Percentiles rank a stretch among this genome's conserved stretches.
phyloP scores from a whole-genome alignment of 768 basidiomycete species.

The Harrya chromipes region DNA sequence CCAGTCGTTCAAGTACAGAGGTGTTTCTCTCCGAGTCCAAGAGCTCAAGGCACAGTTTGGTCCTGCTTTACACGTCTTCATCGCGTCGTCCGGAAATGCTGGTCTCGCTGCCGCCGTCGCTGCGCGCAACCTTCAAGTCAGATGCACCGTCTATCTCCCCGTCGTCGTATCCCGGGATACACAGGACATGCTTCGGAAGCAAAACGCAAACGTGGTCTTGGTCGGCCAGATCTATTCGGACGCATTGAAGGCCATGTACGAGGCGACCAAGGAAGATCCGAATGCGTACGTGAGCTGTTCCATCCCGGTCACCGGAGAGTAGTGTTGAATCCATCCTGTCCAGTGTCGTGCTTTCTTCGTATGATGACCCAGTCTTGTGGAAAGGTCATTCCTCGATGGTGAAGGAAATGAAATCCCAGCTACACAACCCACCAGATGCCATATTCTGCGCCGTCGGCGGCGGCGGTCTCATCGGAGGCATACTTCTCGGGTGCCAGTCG shows the following conservation, averaged over 20 bases:
- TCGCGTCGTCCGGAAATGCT: conserved; percentile 82
- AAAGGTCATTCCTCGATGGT: conserved; percentile 77
- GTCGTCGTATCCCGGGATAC: conserved; percentile 47
- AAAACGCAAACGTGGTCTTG: conserved; percentile 59
- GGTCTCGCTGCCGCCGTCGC: conserved; percentile 68
- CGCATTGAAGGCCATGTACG: conserved; percentile 49
- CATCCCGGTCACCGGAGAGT: not conserved
- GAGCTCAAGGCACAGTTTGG: conserved; percentile 51
- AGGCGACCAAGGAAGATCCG: conserved; percentile 40
- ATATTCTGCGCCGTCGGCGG: conserved; percentile 81
- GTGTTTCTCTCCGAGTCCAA: conserved; percentile 61
- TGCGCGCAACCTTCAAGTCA: conserved; percentile 49
- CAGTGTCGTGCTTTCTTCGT: conserved; percentile 69
- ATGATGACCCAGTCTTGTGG: conserved; percentile 69
- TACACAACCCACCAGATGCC: conserved; percentile 57
- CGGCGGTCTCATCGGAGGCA: conserved; percentile 65
- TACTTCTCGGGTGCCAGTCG: conserved; percentile 61
- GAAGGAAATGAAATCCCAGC: conserved; percentile 54
- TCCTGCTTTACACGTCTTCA: conserved; percentile 53
- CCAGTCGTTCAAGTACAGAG: conserved; percentile 76
- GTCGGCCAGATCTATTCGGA: conserved; percentile 57
- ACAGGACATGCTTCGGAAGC: conserved; percentile 45
- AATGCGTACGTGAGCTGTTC: conserved; percentile 46
- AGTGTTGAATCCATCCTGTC: not conserved
- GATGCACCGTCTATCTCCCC: conserved; percentile 69